Evolutionary conservation across 805 yeast genomes (phyloP), one percentile per base, ranked within the genome.

Genomic region (Hanseniaspora nectarophila): DNA sequence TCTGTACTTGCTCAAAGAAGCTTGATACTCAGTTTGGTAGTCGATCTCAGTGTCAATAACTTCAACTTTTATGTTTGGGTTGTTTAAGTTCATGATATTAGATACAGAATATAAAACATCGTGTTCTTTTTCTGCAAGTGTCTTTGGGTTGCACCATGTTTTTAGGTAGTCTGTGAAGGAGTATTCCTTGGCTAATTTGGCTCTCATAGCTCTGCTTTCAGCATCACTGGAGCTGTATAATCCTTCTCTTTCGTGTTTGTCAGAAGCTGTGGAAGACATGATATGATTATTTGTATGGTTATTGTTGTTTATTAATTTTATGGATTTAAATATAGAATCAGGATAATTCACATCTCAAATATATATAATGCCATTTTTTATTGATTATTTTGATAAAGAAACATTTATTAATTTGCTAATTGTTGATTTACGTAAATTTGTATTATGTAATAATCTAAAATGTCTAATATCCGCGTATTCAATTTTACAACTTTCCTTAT

Each of bases 71-170:
- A 46, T 54, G 28, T 83, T 67, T 5, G 66, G 70, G 4, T 72
- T 72, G 52, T 78, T 78, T 0, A 76, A 64, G 10, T 69, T 68
- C 2, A 84, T 84, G 56, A 67, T 79, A 60, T 77, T 81, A 1
- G 87, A 81, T 16, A 83, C 67, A 2, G 68, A 62, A 13, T 80
- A 72, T 20, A 86, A 68, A 8, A 87, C 70, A 6, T 69, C 68
- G 18, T 67, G 61, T 58, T 80, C 78, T n/a, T 75, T 67, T 26
- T 61, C 55, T 3, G 56, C 63, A 26, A 72, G 59, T 8, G 66
- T 57, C 5, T 63, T 59, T 15, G 70, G 64, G 9, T 58, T 54
- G 61, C 65, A 61, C 79, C 79, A 75, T 56, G 74, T 76, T 43
- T 59, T 55, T 47, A 65, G 64, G 3, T 77, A 68, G 10, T 69